phyloP scores from a whole-genome alignment of 257 asterid species.

The Ophiorrhiza pumila region DNA sequence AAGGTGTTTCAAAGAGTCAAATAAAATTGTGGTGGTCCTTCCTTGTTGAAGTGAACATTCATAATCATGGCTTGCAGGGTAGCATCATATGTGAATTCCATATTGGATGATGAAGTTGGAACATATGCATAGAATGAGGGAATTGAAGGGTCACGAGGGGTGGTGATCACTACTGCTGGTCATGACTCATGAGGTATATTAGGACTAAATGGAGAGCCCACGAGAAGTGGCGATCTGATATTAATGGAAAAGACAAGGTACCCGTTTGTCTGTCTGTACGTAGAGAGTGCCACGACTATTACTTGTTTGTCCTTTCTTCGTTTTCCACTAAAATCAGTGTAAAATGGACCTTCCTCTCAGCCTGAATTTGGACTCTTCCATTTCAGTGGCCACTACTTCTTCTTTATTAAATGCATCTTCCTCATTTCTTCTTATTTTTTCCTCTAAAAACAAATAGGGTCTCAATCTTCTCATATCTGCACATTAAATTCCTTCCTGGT shows the following conservation, averaged over 20 bases:
- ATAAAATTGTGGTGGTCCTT: too few species aligned
- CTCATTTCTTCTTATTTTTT: not conserved
- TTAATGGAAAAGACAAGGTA: constrained; percentile 37
- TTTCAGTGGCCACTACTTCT: constrained; percentile 15
- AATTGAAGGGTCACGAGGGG: constrained; percentile 47
- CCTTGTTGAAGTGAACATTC: too few species aligned
- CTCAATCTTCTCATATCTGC: too few species aligned
- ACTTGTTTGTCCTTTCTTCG: constrained; percentile 22
- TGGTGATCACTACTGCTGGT: constrained; percentile 17
- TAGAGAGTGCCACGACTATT: constrained; percentile 25
- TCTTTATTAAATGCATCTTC: not conserved
- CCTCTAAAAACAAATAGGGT: too few species aligned
- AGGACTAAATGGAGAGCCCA: constrained; percentile 22
- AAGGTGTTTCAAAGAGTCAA: too few species aligned
- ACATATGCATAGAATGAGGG: not conserved
- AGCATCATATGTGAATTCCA: too few species aligned
- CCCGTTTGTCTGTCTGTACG: constrained; percentile 34
- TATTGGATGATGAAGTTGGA: not conserved
- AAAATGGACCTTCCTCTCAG: constrained; percentile 3
- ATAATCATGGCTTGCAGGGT: too few species aligned
- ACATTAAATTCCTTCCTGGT: too few species aligned
- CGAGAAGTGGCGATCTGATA: constrained; percentile 46
- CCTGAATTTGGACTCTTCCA: constrained; percentile 24
- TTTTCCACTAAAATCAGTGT: constrained; percentile 4
- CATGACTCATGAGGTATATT: constrained; percentile 11